Evolutionary conservation across 1,284 basidiomycete species (phyloP), one percentile per base, ranked within the genome.

Genomic region (Singerocomus rubriflavus): DNA sequence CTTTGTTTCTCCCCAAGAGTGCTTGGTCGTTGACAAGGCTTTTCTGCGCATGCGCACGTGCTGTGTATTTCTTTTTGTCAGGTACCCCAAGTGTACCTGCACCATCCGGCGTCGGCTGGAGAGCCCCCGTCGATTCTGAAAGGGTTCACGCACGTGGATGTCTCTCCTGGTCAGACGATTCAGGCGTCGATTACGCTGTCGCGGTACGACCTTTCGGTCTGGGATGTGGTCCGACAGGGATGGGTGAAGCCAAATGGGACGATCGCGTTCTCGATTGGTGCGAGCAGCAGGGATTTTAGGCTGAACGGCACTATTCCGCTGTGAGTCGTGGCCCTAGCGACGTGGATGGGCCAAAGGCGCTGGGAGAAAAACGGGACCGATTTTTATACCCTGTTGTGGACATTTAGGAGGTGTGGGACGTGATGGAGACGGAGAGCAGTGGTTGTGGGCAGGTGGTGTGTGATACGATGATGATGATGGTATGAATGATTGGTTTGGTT

Each of bases 11-110:
- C 3, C 3, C 6, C 21, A 21, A 6, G 21, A n/a, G 26, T 45
- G 7, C 36, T 16, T 17, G 6, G 17, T n/a, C 17, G 21, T 21
- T 21, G 21, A 21, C 21, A 21, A 21, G 21, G 21, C 21, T 21
- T 4, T 21, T 21, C 21, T 21, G 21, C 21, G 21, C 21, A 4
- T 4, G 21, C 21, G 21, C 21, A 21, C 21, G 21, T 21, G 21
- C 21, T 4, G 21, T 21, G 21, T 21, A 21, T 21, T 21, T 21
- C 21, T 4, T 21, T 21, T 21, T 40, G 34, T 0, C 44, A 84
- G 78, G 74, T 79, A n/a, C 80, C 82, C 2, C 85, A 87, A 65
- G 64, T 88, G 6, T 88, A 88, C 64, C 47, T 86, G 12, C 75
- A 80, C 58, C 78, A 81, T 61, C 81, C 83, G 0, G 49, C 73